Base-by-base conservation (phyloP, 768 basidiomycete genomes). In the Lentinula sp. region DNA sequence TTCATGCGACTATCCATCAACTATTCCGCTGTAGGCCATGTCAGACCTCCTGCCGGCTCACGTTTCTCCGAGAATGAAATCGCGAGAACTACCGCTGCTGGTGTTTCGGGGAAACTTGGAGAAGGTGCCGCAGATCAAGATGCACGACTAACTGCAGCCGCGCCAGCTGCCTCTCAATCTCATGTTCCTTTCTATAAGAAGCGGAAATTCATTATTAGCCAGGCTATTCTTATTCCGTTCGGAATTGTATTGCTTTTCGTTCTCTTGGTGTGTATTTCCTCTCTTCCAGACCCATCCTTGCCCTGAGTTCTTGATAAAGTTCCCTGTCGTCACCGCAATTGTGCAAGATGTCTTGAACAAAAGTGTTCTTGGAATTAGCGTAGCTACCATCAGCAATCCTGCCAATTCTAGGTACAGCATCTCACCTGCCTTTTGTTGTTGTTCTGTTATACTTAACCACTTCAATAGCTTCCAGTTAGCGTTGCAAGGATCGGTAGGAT, bases 181-280 rank as follows among this genome's bases (percentile, higher is more conserved):
- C 53, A 66, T 12, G 64, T 65, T 16, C 64, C 65, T 13, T 78
- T 87, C 59, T 87, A 85, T 74, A 86, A 83, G 69, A 80, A 76
- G 63, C 79, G 81, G 45, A 82, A 79, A 77, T 88, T 89, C 75
- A 85, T 88, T 61, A 79, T 88, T 62, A 77, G 80, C 33, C 76
- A 77, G 57, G 67, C 84, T 62, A 76, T 88, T 33, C 66, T 77
- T 3, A 71, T 78, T 16, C 77, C 81, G 5, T 66, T 89, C 15
- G 82, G 75, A 39, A 87, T 90, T 57, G 85, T 79, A 15, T 68
- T 89, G 41, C 70, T 90, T 18, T 90, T 90, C 71, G 81, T 90
- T 62, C 51, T 89, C 10, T 70, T 90, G 50, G 50, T 51, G 6
- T 51, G 50, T 33, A 36, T 35, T 15, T 51, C 18, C n/a, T 18